phyloP scores from a whole-genome alignment of 352 stramenopile species.

The Pythium utonaiense region DNA sequence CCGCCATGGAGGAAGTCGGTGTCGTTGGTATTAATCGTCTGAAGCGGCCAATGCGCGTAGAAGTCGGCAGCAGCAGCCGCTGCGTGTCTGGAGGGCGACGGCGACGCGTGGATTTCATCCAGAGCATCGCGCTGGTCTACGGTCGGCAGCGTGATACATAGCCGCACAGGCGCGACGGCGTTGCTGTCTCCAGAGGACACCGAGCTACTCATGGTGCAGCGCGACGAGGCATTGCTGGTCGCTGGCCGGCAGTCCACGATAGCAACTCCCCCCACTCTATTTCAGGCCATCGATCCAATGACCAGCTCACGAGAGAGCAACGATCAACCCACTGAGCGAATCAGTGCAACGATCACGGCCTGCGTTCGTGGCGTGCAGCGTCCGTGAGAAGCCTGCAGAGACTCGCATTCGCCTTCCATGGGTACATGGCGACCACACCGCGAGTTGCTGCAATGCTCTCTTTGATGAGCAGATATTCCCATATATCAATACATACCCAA shows the following conservation, averaged over 20 bases:
- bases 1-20: neutral
- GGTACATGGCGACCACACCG: neutral
- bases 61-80: neutral
- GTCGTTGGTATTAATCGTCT: neutral
- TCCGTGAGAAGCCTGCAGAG: neutral
- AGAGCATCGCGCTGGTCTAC: conserved; percentile 16
- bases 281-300: neutral
- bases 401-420: neutral
- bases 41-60: neutral
- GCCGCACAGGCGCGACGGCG: conserved; percentile 1
- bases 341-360: neutral
- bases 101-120: conserved; percentile 2
- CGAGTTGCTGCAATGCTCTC: neutral
- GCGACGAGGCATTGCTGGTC: neutral
- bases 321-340: neutral
- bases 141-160: conserved; percentile 23
- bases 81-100: neutral
- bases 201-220: neutral
- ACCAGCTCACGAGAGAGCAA: neutral
- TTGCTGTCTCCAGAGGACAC: neutral
- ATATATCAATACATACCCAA: neutral
- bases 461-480: neutral
- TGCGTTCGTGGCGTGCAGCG: neutral
- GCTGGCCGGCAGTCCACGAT: neutral
- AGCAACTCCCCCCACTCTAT: neutral